Evolutionary conservation across 2,329 filamentous ascomycete genomes (phyloP).

Genomic region (Pyrenochaeta sp.): DNA sequence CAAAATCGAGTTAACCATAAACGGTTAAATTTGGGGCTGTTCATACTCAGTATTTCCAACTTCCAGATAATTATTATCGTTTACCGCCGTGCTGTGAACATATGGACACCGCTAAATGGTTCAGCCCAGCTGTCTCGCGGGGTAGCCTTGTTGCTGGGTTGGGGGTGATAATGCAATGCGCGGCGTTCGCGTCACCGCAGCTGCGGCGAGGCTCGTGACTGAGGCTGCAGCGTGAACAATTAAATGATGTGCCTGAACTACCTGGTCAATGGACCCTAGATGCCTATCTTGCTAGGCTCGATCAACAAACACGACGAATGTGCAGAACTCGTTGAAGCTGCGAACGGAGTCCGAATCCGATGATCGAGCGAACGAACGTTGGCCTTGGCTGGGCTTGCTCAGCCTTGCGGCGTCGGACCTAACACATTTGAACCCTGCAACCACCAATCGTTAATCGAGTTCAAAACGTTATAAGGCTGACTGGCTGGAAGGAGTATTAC

Average conservation of each 20-base stretch:
- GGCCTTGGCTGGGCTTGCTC: slow-evolving; percentile 21
- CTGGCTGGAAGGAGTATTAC: slow-evolving; percentile 28
- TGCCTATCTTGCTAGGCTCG: slow-evolving; percentile 5
- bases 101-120: slow-evolving; percentile 33
- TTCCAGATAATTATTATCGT: slow-evolving; percentile 27
- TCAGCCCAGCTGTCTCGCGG: slow-evolving; percentile 22
- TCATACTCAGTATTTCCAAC: slow-evolving; percentile 13
- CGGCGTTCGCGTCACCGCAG: slow-evolving; percentile 39
- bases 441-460: slow-evolving; percentile 33
- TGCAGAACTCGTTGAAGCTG: slow-evolving; percentile 4
- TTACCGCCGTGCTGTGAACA: slow-evolving; percentile 34
- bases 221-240: slow-evolving; percentile 29
- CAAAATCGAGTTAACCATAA: slow-evolving; percentile 19
- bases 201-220: slow-evolving; percentile 37
- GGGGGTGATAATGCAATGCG: slow-evolving; percentile 34
- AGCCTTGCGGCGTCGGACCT: slow-evolving; percentile 26
- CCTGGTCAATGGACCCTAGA: slow-evolving; percentile 8
- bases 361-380: slow-evolving; percentile 14
- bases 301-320: slow-evolving; percentile 2
- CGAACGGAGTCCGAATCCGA: slow-evolving; percentile 20
- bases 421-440: slow-evolving; percentile 33
- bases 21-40: slow-evolving; percentile 33
- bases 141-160: slow-evolving; percentile 19
- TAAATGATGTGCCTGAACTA: slow-evolving; percentile 20
- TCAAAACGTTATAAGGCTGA: slow-evolving; percentile 43